Evolutionary conservation across 139 green algal genomes (phyloP), one percentile per base, ranked within the genome.

Genomic region (Chlamydomonas incerta): DNA sequence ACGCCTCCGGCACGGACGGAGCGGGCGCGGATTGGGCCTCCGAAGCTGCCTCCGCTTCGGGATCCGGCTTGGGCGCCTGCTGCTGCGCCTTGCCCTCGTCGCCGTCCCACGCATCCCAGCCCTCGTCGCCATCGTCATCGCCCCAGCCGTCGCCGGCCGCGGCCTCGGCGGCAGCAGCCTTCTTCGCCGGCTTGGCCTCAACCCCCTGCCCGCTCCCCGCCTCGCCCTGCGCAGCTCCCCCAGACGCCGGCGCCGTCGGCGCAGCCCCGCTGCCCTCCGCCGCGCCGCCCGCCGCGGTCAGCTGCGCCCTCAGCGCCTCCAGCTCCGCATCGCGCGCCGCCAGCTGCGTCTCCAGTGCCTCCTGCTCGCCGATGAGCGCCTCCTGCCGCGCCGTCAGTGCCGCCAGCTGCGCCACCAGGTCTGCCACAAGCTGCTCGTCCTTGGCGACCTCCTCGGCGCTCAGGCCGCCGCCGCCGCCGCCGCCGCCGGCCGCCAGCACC

Each of bases 41-140:
- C 18, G 60, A 10, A 1, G 8, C 60, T 3, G 60, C 14, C 13
- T 35, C 63, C 41, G n/a, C 4, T 29, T 14, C 60, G 15, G 17
- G 29, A 29, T 23, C n/a, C 63, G n/a, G 29, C 63, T 70, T 37
- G 23, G 60, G 60, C 9, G 8, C 41, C 5, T 50, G 41, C 41
- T 50, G 72, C 29, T 29, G 29, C 72, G 47, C 50, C 14, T 21
- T 5, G n/a, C 55, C 55, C 33, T 58, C 31, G 28, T 50, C 63
- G 63, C 71, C 77, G 2, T 34, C 37, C 77, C 77, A 83, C 1
- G 77, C 41, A 29, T 83, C 77, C 77, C 77, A 83, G 26, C 41
- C 41, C 41, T 66, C 72, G 29, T 65, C 47, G 26, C n/a, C n/a
- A n/a, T 79, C 77, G 1, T 50, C 77, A 11, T 74, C 23, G 18